These are phyloP conservation scores for Scenedesmus sp. DNA, from an alignment of 163 green algal species.

Conservation along the genomic window DNA sequence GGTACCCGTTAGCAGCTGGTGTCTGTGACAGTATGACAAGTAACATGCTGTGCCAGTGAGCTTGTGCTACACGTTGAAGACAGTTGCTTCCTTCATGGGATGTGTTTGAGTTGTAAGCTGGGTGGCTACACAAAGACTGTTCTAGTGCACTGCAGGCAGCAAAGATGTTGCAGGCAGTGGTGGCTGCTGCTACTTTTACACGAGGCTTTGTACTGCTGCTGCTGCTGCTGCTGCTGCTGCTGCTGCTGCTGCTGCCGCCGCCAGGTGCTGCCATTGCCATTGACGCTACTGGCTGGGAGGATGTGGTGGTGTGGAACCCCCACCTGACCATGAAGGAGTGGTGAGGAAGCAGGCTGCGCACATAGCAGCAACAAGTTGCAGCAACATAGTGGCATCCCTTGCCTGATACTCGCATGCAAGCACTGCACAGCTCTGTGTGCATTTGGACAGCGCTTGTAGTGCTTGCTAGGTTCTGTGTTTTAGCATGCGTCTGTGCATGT, in stretches of 20 bases:
- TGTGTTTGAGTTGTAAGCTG: not conserved
- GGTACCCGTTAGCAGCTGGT: too few relatives aligned
- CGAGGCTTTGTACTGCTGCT: not conserved
- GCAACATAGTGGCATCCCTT: too few relatives aligned
- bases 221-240: conserved; percentile 74
- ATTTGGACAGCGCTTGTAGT: too few relatives aligned
- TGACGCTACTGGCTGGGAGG: conserved; percentile 79
- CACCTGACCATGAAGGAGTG: conserved; percentile 68
- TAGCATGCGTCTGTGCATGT: too few relatives aligned
- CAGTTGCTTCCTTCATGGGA: too few relatives aligned
- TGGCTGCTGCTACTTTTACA: not conserved
- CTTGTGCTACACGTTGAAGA: too few relatives aligned
- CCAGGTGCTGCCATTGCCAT: conserved; percentile 88
- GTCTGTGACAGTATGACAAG: too few relatives aligned
- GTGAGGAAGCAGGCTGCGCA: not conserved
- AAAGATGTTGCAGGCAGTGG: not conserved
- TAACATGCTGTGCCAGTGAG: too few relatives aligned
- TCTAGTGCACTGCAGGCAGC: not conserved
- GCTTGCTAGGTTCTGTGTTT: too few relatives aligned
- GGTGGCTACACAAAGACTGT: not conserved
- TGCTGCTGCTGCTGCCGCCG: conserved; percentile 28
- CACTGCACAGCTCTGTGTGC: not conserved
- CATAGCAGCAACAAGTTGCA: too few relatives aligned
- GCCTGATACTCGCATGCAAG: not conserved
- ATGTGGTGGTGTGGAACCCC: conserved; percentile 89